Percentiles rank a stretch among this genome's conserved stretches.
These are phyloP conservation scores for Alternaria hordeiaustralica DNA, from an alignment of 2,329 filamentous ascomycete genomes.

Conservation along the genomic window DNA sequence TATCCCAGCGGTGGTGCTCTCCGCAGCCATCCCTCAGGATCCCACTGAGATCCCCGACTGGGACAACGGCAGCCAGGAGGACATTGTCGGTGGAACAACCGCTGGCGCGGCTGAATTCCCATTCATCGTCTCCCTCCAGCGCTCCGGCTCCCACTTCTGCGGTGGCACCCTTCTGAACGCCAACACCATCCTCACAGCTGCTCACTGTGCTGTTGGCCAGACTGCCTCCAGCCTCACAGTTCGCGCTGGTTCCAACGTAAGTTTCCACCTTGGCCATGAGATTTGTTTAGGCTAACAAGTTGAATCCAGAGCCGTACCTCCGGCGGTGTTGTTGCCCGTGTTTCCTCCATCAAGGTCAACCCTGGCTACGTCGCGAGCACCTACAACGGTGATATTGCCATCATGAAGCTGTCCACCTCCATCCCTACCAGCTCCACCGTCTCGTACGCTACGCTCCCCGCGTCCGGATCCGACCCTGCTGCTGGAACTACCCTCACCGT, in stretches of 20 bases:
- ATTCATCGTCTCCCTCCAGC: conserved; percentile 36
- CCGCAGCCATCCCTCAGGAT: conserved; percentile 33
- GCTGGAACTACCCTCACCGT: conserved; percentile 25
- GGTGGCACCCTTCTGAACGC: conserved; percentile 38
- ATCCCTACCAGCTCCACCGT: conserved; percentile 33
- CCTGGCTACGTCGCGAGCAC: conserved; percentile 24
- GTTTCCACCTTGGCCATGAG: background rate
- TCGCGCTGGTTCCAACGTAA: conserved; percentile 25
- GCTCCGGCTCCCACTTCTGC: conserved; percentile 31
- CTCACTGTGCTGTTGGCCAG: conserved; percentile 30
- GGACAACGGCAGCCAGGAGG: conserved; percentile 1
- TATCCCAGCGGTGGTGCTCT: conserved; percentile 26
- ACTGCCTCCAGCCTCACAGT: conserved; percentile 5
- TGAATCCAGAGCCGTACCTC: conserved; percentile 16
- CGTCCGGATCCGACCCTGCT: conserved; percentile 31
- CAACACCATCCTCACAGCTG: conserved; percentile 38
- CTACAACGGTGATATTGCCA: conserved; percentile 32
- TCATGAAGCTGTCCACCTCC: conserved; percentile 33
- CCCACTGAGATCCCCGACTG: conserved; percentile 7
- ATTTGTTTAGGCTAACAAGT: background rate
- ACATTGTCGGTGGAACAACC: conserved; percentile 34
- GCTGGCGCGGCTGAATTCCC: conserved; percentile 35
- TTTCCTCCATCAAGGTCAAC: conserved; percentile 29
- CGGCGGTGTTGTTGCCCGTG: conserved; percentile 25
- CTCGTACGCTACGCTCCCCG: conserved; percentile 27